phyloP scores from a whole-genome alignment of 371 early-diverging fungal species.

The Phascolomyces articulosus region DNA sequence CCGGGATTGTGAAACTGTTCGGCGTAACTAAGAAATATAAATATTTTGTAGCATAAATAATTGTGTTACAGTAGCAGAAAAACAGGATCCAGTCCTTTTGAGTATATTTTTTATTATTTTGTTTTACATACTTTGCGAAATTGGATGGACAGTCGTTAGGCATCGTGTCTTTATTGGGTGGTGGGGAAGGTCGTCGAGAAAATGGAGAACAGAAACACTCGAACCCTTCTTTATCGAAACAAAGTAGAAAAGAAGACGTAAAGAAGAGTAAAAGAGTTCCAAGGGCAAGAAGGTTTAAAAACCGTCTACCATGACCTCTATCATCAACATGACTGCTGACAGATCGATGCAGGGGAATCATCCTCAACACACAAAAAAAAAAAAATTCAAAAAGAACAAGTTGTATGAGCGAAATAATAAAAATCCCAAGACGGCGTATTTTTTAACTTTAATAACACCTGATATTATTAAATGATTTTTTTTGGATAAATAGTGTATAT shows the following conservation, averaged over 20 bases:
- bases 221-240: slow-evolving; percentile 6
- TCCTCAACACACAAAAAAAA: not conserved
- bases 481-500: not conserved
- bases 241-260: slow-evolving; percentile 8
- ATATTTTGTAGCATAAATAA: not conserved
- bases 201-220: not conserved
- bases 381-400: not conserved
- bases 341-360: not conserved
- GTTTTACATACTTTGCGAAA: slow-evolving; percentile 10
- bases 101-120: no score
- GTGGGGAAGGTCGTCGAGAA: not conserved
- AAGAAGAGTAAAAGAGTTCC: not conserved
- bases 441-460: no score
- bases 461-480: no score
- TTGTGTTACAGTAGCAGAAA: not conserved
- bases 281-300: slow-evolving; percentile 7
- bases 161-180: not conserved
- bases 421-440: no score
- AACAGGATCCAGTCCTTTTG: no score
- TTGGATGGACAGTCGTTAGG: not conserved
- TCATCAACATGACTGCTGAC: slow-evolving; percentile 2
- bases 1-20: slow-evolving; percentile 36
- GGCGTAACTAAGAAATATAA: slow-evolving; percentile 17
- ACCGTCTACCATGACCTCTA: not conserved
- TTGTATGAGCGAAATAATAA: not conserved